Base-by-base conservation (phyloP, 371 early-diverging fungal genomes). In the Mucor irregularis region DNA sequence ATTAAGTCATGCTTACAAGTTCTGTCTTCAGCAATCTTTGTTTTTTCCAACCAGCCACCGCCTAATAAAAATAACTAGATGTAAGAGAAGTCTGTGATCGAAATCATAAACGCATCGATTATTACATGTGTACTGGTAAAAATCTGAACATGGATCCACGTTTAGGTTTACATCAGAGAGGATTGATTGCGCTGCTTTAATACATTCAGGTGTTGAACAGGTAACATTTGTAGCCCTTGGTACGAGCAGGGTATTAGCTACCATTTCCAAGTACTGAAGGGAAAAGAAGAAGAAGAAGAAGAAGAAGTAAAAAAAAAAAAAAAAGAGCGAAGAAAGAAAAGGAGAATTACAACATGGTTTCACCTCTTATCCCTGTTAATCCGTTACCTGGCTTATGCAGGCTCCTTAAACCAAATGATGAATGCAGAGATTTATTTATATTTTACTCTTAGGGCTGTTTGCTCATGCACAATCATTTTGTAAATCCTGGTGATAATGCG, bases 71-170 rank as follows among this genome's bases (percentile, higher is more conserved):
- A 37, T 19, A n/a, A 26, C 11, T 16, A 19, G 6, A 24, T 16
- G 11, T 43, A 19, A 21, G n/a, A 24, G 3, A 13, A 43, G 9
- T 17, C 19, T 46, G n/a, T 34, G 17, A n/a, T n/a, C n/a, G n/a
- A n/a, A n/a, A n/a, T n/a, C n/a, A n/a, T n/a, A n/a, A n/a, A n/a
- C n/a, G n/a, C n/a, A n/a, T n/a, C n/a, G 7, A 6, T n/a, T 46
- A 49, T 54, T 78, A 85, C 86, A 85, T 7, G 80, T 56, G 53
- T 73, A 85, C 45, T 72, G 65, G 40, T 75, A 82, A 60, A 78
- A 78, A 37, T 78, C 75, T 3, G 66, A 61, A 37, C 78, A 78
- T 10, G 78, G 78, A 67, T 78, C 66, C 1, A 67, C 48, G 24
- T 63, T 63, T 16, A 68, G 51, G 24, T 68, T 52, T 8, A 68